A percentile compares a stretch with the other conserved stretches of the same genome.
Conservation (phyloP, 805 yeast genomes). For the Kluyveromyces aestuarii region DNA sequence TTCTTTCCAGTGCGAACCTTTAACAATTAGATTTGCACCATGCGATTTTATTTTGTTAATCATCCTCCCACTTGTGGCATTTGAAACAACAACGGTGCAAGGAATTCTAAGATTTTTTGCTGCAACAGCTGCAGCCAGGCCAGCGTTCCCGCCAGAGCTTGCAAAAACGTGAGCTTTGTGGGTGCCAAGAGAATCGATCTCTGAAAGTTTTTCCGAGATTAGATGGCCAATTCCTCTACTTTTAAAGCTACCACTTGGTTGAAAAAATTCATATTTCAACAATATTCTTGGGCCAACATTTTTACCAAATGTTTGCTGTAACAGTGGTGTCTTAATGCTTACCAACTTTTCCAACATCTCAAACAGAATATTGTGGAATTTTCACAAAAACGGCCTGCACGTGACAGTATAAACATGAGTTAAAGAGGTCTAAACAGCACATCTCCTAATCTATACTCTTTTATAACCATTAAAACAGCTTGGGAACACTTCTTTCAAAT, state of each 20-base stretch:
- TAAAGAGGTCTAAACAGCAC: too few relatives aligned
- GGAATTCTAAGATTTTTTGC: conserved; percentile 30
- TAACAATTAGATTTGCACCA: conserved; percentile 43
- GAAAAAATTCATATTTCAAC: conserved; percentile 42
- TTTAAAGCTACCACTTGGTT: conserved; percentile 52
- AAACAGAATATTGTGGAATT: not conserved
- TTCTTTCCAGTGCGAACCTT: conserved; percentile 40
- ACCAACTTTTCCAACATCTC: not conserved
- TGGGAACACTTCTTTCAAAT: not conserved
- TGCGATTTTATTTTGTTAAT: conserved; percentile 26
- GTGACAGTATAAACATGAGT: too few relatives aligned
- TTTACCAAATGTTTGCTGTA: conserved; percentile 12
- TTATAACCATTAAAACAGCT: not conserved
- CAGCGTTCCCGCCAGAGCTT: conserved; percentile 42
- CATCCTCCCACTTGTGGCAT: conserved; percentile 37
- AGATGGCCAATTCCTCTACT: conserved; percentile 46
- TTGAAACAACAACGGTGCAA: conserved; percentile 54
- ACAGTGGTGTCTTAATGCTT: conserved; percentile 15
- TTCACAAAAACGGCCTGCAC: not conserved
- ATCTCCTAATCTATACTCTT: too few relatives aligned
- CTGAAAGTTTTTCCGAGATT: conserved; percentile 28
- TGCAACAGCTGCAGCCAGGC: conserved; percentile 43
- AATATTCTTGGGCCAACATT: conserved; percentile 26
- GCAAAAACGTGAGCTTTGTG: conserved; percentile 36
- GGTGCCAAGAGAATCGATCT: conserved; percentile 19